phyloP scores from a whole-genome alignment of 768 basidiomycete genomes.

The Suillus weaverae region DNA sequence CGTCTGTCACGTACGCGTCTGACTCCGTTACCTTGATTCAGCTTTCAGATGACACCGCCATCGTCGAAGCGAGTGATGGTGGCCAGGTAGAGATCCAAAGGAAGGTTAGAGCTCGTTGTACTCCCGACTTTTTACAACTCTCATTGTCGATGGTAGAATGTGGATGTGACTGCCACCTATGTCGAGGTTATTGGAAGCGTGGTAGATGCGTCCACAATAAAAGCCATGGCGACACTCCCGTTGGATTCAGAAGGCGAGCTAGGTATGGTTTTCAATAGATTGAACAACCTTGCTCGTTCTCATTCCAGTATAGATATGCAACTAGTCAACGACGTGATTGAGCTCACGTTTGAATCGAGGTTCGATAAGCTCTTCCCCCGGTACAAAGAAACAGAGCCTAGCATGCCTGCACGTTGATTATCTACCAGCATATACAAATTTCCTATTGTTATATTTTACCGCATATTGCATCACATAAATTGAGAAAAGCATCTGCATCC shows the following conservation, averaged over 20 bases:
- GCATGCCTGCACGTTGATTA: not conserved
- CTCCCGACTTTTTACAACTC: not conserved
- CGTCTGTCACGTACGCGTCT: not conserved
- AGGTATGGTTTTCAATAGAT: conserved; percentile 44
- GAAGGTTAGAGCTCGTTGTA: conserved; percentile 34
- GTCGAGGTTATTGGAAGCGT: conserved; percentile 71
- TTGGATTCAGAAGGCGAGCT: conserved; percentile 55
- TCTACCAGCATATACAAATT: not conserved
- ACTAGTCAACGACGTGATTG: conserved; percentile 60
- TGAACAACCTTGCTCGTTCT: not conserved
- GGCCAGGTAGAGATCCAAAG: conserved; percentile 55
- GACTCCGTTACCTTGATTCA: conserved; percentile 19
- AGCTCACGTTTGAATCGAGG: conserved; percentile 58
- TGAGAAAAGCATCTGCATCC: not conserved
- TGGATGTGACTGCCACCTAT: conserved; percentile 50
- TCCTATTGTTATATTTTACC: not conserved
- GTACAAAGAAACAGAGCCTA: not conserved
- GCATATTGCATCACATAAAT: not conserved
- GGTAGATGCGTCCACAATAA: conserved; percentile 52
- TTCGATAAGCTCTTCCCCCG: conserved; percentile 51
- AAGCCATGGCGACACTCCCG: conserved; percentile 50
- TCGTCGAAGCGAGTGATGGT: conserved; percentile 68
- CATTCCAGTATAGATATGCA: conserved; percentile 47
- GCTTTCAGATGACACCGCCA: conserved; percentile 44
- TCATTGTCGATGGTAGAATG: conserved; percentile 32